Conservation (phyloP, 805 yeast species). For the Teunomyces kruisii region DNA sequence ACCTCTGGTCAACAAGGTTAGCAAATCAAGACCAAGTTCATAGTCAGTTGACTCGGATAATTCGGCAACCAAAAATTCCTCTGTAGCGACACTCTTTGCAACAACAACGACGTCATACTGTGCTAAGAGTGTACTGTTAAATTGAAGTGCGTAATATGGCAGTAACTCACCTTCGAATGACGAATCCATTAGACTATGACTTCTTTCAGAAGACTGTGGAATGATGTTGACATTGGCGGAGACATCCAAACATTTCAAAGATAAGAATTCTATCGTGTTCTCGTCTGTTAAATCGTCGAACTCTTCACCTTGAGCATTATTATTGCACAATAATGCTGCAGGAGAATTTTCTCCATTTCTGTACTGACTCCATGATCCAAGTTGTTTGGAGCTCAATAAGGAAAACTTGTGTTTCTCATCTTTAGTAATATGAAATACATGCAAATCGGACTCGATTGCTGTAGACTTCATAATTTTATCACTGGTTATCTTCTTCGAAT, state of each 20-base stretch:
- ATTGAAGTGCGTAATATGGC: slow-evolving; percentile 52
- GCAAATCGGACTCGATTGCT: background rate
- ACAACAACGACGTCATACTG: slow-evolving; percentile 53
- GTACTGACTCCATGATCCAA: slow-evolving; percentile 1
- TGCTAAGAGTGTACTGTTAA: slow-evolving; percentile 37
- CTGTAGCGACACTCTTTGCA: slow-evolving; percentile 21
- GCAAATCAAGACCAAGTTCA: slow-evolving; percentile 29
- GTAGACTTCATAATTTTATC: slow-evolving; percentile 5
- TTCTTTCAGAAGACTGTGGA: slow-evolving; percentile 50
- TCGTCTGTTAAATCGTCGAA: slow-evolving; percentile 39
- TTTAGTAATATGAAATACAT: slow-evolving; percentile 7
- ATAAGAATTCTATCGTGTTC: slow-evolving; percentile 33
- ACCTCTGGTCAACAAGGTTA: slow-evolving; percentile 38
- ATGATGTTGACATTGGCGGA: slow-evolving; percentile 34
- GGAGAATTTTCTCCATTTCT: slow-evolving; percentile 10
- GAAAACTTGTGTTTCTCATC: slow-evolving; percentile 11
- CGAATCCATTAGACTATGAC: slow-evolving; percentile 47
- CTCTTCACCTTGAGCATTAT: slow-evolving; percentile 7
- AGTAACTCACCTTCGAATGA: slow-evolving; percentile 48
- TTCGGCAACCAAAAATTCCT: slow-evolving; percentile 41
- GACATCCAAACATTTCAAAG: slow-evolving; percentile 48
- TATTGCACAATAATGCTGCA: slow-evolving; percentile 21
- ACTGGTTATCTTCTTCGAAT: background rate
- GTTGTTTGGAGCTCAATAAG: slow-evolving; percentile 18
- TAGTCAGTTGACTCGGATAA: slow-evolving; percentile 22